Evolutionary conservation across 495 filamentous ascomycete genomes (phyloP), one percentile per base, ranked within the genome.

Genomic region (Cladorrhinum samala): DNA sequence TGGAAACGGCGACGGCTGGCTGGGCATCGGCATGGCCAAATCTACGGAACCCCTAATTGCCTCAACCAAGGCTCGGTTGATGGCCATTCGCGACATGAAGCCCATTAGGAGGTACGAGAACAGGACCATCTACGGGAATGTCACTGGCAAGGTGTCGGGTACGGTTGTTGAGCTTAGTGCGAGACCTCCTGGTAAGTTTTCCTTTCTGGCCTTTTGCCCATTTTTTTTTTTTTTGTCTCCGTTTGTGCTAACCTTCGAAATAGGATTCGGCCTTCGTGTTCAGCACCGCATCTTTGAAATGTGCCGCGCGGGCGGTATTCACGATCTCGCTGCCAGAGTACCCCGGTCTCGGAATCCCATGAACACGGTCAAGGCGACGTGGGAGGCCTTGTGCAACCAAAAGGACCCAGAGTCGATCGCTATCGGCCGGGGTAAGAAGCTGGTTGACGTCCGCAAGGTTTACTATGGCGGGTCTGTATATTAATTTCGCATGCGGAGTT

Each of bases 391-490:
- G 42, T 76, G 79, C 71, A 85, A 70, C 71, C 93, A 99, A 75
- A 79, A 76, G 53, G 72, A 92, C 58, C 94, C 94, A 9, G 89
- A 97, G 65, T 84, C 90, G 61, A 79, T 98, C 65, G 93, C 93
- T 41, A 74, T 84, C 25, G 92, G 85, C 38, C 72, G 89, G 47
- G 92, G 93, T 41, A 90, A 83, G 79, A 98, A 98, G 79, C 69
- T 98, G 58, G 90, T 97, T 16, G 93, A 98, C 76, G 86, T 91
- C 43, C 77, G 93, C 62, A 96, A 91, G 77, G 93, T 97, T 62
- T 99, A 99, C 74, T 97, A 96, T 73, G 89, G 86, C 16, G 91
- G 91, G 9, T 79, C 78, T 66, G 76, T 83, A 61, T 78, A 74
- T 36, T 73, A 68, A 62, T 52, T 20, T 5, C 11, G 27, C 11